Evolutionary conservation across 345 rosid genomes (phyloP).

Genomic region (Syzygium aqueum): DNA sequence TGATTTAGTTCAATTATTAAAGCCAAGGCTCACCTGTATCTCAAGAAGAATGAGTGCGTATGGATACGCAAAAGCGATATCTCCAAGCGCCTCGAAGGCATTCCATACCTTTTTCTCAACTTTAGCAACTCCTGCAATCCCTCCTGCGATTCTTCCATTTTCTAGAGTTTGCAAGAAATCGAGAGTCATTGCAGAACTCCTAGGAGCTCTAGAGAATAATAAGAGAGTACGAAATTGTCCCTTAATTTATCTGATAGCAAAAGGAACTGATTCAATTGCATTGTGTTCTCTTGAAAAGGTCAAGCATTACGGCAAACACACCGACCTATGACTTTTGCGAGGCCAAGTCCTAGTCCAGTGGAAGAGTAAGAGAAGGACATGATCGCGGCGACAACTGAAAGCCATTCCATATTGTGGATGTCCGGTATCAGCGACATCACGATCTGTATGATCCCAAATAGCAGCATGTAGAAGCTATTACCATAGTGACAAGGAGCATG

Average conservation of each 20-base stretch:
- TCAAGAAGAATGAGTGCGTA: constrained; percentile 22
- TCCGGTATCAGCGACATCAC: constrained; percentile 34
- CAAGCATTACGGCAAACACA: background rate
- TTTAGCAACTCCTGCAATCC: constrained; percentile 19
- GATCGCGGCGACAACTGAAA: constrained; percentile 30
- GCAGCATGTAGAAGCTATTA: constrained; percentile 16
- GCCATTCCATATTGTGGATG: constrained; percentile 36
- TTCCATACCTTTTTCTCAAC: constrained; percentile 23
- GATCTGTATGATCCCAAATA: constrained; percentile 31
- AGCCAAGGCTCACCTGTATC: constrained; percentile 25
- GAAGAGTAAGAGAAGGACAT: constrained; percentile 40
- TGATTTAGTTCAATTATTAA: background rate
- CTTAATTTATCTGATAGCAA: background rate
- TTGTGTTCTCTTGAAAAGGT: background rate
- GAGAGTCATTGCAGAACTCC: constrained; percentile 25
- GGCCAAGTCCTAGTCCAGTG: constrained; percentile 39
- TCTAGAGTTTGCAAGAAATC: constrained; percentile 21
- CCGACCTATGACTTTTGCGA: constrained; percentile 28
- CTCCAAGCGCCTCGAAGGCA: constrained; percentile 29
- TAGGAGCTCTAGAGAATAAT: constrained; percentile 26
- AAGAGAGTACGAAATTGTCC: constrained; percentile 14
- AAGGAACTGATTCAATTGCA: background rate
- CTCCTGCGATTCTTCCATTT: constrained; percentile 25
- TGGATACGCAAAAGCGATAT: constrained; percentile 39
- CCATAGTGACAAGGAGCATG: constrained; percentile 25